Percentiles rank a stretch among this genome's conserved stretches.
Evolutionary conservation across 1,284 basidiomycete species (phyloP).

Genomic region (Sanghuangporus weigelae): DNA sequence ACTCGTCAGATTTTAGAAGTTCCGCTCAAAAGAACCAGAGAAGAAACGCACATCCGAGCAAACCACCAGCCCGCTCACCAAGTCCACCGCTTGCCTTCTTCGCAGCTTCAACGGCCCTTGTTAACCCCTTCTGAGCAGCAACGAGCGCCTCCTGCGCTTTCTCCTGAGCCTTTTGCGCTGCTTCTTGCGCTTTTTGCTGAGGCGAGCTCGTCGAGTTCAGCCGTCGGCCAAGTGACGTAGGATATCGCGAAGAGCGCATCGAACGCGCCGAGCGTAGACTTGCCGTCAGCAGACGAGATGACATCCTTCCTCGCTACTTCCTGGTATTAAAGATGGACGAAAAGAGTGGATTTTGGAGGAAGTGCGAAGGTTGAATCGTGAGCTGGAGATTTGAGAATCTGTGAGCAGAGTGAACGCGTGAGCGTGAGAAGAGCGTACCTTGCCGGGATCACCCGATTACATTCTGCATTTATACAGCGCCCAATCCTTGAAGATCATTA

Average conservation of each 20-base stretch:
- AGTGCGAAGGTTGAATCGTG: background rate
- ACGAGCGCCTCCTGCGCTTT: conserved; percentile 64
- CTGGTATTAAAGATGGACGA: background rate
- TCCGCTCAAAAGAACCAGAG: background rate
- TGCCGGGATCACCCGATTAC: background rate
- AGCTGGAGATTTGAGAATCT: background rate
- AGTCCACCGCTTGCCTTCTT: conserved; percentile 54
- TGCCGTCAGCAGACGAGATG: conserved; percentile 3
- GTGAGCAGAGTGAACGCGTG: background rate
- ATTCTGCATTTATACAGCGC: background rate
- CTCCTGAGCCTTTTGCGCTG: conserved; percentile 40
- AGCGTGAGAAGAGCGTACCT: background rate
- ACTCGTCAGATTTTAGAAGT: background rate
- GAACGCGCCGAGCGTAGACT: background rate
- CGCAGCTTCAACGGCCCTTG: conserved; percentile 45
- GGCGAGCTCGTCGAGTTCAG: conserved; percentile 16
- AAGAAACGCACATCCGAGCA: conserved; percentile 59
- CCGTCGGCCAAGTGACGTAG: conserved; percentile 11
- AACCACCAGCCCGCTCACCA: conserved; percentile 51
- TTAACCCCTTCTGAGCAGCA: conserved; percentile 51
- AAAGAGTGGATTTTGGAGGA: background rate
- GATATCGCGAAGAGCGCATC: background rate
- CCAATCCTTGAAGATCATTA: too few species aligned
- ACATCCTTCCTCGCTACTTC: background rate
- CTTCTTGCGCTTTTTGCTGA: conserved; percentile 19